phyloP scores from a whole-genome alignment of 2,329 filamentous ascomycete species.

The Colletotrichum noveboracense region DNA sequence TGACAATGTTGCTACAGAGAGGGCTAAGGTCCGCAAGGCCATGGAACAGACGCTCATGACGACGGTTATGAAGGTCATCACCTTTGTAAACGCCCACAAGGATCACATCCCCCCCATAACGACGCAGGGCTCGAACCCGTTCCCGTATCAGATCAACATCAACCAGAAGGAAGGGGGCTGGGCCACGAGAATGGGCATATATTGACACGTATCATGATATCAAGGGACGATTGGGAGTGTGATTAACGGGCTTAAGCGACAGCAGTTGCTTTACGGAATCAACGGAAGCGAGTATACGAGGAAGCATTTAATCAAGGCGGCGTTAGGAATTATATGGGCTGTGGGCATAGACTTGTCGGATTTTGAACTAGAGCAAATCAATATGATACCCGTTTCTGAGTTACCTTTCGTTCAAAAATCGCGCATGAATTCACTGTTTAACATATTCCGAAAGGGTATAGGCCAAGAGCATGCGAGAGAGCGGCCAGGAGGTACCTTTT shows the following conservation, averaged over 20 bases:
- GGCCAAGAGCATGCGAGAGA: background rate
- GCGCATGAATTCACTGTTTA: background rate
- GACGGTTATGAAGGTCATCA: conserved; percentile 88
- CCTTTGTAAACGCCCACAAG: conserved; percentile 85
- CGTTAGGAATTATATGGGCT: background rate
- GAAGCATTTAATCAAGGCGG: background rate
- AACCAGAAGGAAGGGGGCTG: conserved; percentile 83
- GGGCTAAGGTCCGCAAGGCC: conserved; percentile 84
- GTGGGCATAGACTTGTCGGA: conserved; percentile 3
- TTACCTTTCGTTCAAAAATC: background rate
- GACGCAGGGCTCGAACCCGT: conserved; percentile 91
- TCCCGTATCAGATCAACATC: conserved; percentile 91
- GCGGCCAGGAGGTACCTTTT: background rate
- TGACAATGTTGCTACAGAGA: conserved; percentile 60
- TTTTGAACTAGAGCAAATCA: background rate
- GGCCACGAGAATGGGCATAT: conserved; percentile 80
- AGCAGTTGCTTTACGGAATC: background rate
- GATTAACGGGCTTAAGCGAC: background rate
- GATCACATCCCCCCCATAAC: conserved; percentile 98
- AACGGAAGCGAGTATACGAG: background rate
- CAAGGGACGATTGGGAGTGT: background rate
- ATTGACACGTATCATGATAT: conserved; percentile 42
- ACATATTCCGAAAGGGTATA: background rate
- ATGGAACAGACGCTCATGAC: conserved; percentile 91
- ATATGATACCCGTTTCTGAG: conserved; percentile 16